These are phyloP conservation scores for Coprinopsis cinerea DNA, from an alignment of 768 basidiomycete species.

Conservation along the genomic window DNA sequence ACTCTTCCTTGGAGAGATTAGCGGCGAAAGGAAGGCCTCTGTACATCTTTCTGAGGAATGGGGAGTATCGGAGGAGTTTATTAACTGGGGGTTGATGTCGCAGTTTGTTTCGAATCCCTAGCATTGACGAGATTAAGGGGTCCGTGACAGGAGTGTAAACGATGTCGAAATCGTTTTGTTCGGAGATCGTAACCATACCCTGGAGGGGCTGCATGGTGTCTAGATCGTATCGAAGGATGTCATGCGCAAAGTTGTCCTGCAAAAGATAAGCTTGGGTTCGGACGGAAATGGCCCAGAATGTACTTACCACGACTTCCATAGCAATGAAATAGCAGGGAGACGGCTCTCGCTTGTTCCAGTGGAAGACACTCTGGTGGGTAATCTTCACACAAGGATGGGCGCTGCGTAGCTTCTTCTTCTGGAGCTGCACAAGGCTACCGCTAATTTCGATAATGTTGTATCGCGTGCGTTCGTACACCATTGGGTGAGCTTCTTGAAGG, in stretches of 20 bases:
- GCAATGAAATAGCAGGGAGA: constrained; percentile 92
- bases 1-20: constrained; percentile 84
- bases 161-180: constrained; percentile 74
- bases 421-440: constrained; percentile 64
- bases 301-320: constrained; percentile 88
- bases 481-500: constrained; percentile 71
- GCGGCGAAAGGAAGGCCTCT: constrained; percentile 78
- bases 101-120: constrained; percentile 59
- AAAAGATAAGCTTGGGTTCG: too few species aligned
- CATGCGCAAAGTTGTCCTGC: constrained; percentile 98
- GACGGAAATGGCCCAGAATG: too few species aligned
- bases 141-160: constrained; percentile 83
- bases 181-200: constrained; percentile 72
- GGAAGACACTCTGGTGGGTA: constrained; percentile 76
- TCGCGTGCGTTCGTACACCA: constrained; percentile 87
- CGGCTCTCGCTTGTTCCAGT: constrained; percentile 68
- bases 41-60: constrained; percentile 59
- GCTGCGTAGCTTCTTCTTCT: constrained; percentile 57
- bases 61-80: constrained; percentile 46
- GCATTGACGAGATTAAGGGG: constrained; percentile 74
- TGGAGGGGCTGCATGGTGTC: constrained; percentile 78
- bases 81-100: constrained; percentile 53
- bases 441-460: constrained; percentile 97
- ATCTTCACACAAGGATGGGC: constrained; percentile 66
- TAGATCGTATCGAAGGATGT: constrained; percentile 86